phyloP scores from a whole-genome alignment of 2,329 filamentous ascomycete species.

The Ophiostoma ulmi region DNA sequence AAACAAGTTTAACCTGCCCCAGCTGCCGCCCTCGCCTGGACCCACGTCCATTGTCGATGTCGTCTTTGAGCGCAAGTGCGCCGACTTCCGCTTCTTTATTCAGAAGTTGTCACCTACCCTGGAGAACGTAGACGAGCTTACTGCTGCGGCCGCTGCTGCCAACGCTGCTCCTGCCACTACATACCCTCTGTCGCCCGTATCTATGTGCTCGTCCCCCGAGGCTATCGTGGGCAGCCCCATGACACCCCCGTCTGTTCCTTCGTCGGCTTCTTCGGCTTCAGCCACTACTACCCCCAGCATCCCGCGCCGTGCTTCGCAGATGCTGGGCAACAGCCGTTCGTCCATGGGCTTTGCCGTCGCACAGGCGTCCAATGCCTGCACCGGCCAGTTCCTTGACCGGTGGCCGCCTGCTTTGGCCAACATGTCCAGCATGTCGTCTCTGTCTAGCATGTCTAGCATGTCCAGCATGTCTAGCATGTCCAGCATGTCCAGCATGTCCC shows the following conservation, averaged over 20 bases:
- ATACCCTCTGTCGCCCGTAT: constrained; percentile 23
- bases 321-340: constrained; percentile 44
- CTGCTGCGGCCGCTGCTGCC: constrained; percentile 34
- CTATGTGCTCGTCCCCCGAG: constrained; percentile 26
- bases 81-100: constrained; percentile 56
- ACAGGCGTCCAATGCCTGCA: constrained; percentile 45
- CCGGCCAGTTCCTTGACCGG: constrained; percentile 49
- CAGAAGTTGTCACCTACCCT: constrained; percentile 52
- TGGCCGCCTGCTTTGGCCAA: constrained; percentile 37
- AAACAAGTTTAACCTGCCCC: constrained; percentile 70
- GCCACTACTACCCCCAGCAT: neutral
- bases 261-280: neutral
- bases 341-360: constrained; percentile 59
- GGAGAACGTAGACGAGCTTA: constrained; percentile 54
- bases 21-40: constrained; percentile 48
- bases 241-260: constrained; percentile 27
- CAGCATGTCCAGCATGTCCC: constrained; percentile 53
- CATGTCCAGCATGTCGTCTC: constrained; percentile 20
- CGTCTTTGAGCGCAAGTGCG: constrained; percentile 44
- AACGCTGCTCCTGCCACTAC: neutral
- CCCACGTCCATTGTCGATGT: constrained; percentile 23
- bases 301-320: constrained; percentile 38
- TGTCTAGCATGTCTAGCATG: constrained; percentile 40
- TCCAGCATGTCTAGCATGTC: constrained; percentile 19
- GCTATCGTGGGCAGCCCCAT: constrained; percentile 33